Conservation (phyloP, 768 basidiomycete species). For the Infundibulicybe gibba region DNA sequence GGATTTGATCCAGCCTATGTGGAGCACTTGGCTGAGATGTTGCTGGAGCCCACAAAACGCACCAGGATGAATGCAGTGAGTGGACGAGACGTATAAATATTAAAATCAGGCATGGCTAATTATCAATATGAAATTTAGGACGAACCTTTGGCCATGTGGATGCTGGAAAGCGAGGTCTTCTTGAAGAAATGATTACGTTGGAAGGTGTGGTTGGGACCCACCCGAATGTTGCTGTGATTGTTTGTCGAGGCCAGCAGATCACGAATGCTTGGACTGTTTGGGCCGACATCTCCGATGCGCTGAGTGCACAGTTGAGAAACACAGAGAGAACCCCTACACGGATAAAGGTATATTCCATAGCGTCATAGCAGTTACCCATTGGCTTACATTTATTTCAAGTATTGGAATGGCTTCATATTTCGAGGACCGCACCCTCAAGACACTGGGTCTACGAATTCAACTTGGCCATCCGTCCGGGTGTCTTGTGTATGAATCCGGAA, state of each 20-base stretch:
- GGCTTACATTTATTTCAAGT: background rate
- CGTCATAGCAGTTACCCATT: too few species aligned
- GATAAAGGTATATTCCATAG: slow-evolving; percentile 2
- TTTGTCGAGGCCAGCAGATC: background rate
- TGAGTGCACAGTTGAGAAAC: slow-evolving; percentile 2
- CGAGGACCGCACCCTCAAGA: slow-evolving; percentile 7
- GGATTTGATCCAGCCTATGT: background rate
- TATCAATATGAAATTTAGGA: background rate
- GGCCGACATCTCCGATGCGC: slow-evolving; percentile 7
- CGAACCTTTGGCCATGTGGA: background rate
- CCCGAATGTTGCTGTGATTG: slow-evolving; percentile 2
- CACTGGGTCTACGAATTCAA: slow-evolving; percentile 14
- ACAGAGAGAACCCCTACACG: background rate
- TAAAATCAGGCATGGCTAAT: background rate
- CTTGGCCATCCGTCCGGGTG: slow-evolving; percentile 10
- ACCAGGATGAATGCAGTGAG: background rate
- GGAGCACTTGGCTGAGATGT: background rate
- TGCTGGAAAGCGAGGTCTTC: slow-evolving; percentile 10
- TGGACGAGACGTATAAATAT: background rate
- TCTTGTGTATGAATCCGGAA: background rate
- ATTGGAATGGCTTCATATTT: slow-evolving; percentile 15
- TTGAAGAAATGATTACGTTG: slow-evolving; percentile 4
- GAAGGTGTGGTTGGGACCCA: slow-evolving; percentile 1
- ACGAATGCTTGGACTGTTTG: background rate
- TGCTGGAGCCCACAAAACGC: background rate